A percentile compares a stretch with the other conserved stretches of the same genome.
phyloP scores from a whole-genome alignment of 75 land plant genomes.

The Ceratopteris richardii region DNA sequence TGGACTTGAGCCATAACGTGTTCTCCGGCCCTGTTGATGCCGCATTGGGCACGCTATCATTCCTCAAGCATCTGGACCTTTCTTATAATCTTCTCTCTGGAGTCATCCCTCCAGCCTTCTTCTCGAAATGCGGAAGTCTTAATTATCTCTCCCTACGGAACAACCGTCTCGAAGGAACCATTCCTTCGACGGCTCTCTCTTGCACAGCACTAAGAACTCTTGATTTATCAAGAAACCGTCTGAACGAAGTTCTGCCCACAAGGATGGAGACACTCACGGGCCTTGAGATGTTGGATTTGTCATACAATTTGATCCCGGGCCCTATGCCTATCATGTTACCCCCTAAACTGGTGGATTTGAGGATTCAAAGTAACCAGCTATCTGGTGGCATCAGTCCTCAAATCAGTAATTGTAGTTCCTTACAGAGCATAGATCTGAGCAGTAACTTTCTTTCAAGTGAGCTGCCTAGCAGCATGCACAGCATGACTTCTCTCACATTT shows the following conservation, averaged over 20 bases:
- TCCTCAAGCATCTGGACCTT: constrained; percentile 50
- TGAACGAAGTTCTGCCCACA: constrained; percentile 56
- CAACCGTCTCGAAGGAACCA: constrained; percentile 49
- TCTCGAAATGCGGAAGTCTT: constrained; percentile 28
- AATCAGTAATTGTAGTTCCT: constrained; percentile 40
- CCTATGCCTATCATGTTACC: constrained; percentile 1
- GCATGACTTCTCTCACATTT: constrained; percentile 22
- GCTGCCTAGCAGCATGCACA: constrained; percentile 40
- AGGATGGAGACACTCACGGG: constrained; percentile 40
- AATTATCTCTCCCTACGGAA: constrained; percentile 29
- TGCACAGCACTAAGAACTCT: too few species aligned
- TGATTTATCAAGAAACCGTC: constrained; percentile 46
- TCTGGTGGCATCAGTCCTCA: constrained; percentile 48
- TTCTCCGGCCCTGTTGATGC: constrained; percentile 47
- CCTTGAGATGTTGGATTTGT: constrained; percentile 62
- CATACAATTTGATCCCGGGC: constrained; percentile 31
- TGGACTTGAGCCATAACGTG: constrained; percentile 49
- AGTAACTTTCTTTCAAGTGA: constrained; percentile 46
- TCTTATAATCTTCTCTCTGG: constrained; percentile 57
- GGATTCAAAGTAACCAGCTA: constrained; percentile 44
- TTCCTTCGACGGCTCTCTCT: constrained; percentile 15
- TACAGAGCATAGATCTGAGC: constrained; percentile 49
- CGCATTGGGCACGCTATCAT: constrained; percentile 9
- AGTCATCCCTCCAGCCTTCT: constrained; percentile 38
- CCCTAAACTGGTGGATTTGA: constrained; percentile 47